These are phyloP conservation scores for Astrothelium macrocarpum DNA, from an alignment of 495 filamentous ascomycete species.

Conservation along the genomic window DNA sequence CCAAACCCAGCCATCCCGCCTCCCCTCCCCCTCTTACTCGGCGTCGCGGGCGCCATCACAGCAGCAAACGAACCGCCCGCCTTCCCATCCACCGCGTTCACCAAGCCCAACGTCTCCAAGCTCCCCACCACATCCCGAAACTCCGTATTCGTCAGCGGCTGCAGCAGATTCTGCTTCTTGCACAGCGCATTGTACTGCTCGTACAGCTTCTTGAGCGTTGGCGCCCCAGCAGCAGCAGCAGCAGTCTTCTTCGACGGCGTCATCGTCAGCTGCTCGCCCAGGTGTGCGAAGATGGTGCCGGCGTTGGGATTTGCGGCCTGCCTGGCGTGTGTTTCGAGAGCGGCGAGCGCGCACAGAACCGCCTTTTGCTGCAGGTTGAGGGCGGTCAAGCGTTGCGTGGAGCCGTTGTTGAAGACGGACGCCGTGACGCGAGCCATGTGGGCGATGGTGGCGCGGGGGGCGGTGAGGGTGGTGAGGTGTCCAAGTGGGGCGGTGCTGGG, in stretches of 20 bases:
- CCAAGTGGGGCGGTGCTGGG: not conserved
- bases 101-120: conserved; percentile 72
- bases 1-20: conserved; percentile 25
- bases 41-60: conserved; percentile 28
- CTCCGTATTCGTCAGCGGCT: conserved; percentile 77
- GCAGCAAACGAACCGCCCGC: conserved; percentile 25
- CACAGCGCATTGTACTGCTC: conserved; percentile 71
- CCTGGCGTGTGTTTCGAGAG: conserved; percentile 58
- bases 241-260: conserved; percentile 48
- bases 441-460: conserved; percentile 77
- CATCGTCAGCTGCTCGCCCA: not conserved
- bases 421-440: conserved; percentile 87
- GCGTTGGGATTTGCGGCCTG: conserved; percentile 13
- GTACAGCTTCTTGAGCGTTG: conserved; percentile 69
- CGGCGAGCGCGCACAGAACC: conserved; percentile 75
- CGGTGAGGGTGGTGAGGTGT: conserved; percentile 51
- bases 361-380: conserved; percentile 96
- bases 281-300: conserved; percentile 26
- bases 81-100: conserved; percentile 61
- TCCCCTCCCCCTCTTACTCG: conserved; percentile 27
- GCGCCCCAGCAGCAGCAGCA: conserved; percentile 44
- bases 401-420: conserved; percentile 74
- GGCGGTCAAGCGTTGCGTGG: conserved; percentile 67
- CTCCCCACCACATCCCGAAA: conserved; percentile 90
- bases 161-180: conserved; percentile 70